Evolutionary conservation across 306 rosid genomes (phyloP), one percentile per base, ranked within the genome.

Genomic region (Inga leiocalycina): DNA sequence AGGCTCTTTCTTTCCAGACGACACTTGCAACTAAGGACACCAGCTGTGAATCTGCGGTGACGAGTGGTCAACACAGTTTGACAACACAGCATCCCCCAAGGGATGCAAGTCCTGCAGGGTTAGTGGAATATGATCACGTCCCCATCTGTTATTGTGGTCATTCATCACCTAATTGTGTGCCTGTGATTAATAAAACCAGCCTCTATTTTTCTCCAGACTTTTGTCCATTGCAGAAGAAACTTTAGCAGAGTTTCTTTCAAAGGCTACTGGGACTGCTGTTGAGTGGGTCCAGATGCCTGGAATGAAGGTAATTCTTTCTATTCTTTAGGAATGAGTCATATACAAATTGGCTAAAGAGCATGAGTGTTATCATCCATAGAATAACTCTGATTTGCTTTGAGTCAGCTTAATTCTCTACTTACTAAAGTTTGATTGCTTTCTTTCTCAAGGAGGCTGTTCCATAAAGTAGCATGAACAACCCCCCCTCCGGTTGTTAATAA

Each of bases 91-190:
- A 94, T 80, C 92, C 95, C 46, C 90, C 87, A 46, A 87, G 92
- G 93, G 98, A 94, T 87, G 97, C 89, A 34, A 94, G 86, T 84
- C 99, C 99, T 94, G 99, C 99, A 91, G 99, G 99, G 99, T 96
- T 79, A 92, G 98, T 94, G 91, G 86, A 84, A 75, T 83, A 39
- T 87, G 93, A 75, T 90, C 87, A 87, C 88, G 84, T 77, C 87
- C 87, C 91, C 80, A 72, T 90, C 88, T 87, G 84, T 78, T 86
- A 77, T 81, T 72, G 81, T 79, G 70, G 67, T 79, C 74, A 16
- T 84, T 85, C 79, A 81, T 87, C 74, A 52, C 88, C 69, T 78
- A 81, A 75, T 72, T 86, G 83, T 85, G 77, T 57, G 74, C 77
- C 79, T 81, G 73, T 84, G 86, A 86, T 89, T 90, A 80, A 90